These are phyloP conservation scores for Yamadazyma membranifaciens DNA, from an alignment of 1,139 yeast genomes.

Conservation along the genomic window DNA sequence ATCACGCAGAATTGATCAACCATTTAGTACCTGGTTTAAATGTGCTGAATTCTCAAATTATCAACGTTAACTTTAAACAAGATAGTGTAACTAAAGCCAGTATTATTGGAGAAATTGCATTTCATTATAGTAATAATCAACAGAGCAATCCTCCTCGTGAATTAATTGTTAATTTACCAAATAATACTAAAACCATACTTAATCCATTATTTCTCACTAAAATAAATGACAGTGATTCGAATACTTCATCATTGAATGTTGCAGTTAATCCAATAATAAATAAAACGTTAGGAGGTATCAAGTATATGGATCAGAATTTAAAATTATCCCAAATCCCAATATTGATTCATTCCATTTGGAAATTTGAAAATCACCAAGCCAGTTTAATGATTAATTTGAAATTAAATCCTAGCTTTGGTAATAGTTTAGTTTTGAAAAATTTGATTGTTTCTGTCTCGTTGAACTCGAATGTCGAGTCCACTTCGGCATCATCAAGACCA, in stretches of 20 bases:
- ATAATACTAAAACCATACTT: conserved; percentile 34
- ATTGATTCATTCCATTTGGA: conserved; percentile 80
- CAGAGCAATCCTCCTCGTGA: conserved; percentile 11
- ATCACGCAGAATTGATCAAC: conserved; percentile 36
- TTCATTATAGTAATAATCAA: conserved; percentile 43
- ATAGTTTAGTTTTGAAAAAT: conserved; percentile 49
- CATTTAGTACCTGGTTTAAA: conserved; percentile 65
- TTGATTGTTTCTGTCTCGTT: conserved; percentile 69
- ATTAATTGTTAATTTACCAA: conserved; percentile 29
- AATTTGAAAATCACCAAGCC: conserved; percentile 79
- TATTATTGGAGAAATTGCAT: conserved; percentile 76
- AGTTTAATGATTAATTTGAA: conserved; percentile 75
- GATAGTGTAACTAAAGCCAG: conserved; percentile 59
- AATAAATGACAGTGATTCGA: conserved; percentile 23
- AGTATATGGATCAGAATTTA: conserved; percentile 48
- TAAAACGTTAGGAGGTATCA: conserved; percentile 72
- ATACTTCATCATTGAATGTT: conserved; percentile 19
- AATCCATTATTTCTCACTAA: conserved; percentile 44
- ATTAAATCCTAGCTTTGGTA: conserved; percentile 51
- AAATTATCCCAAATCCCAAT: conserved; percentile 57
- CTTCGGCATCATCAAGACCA: conserved; percentile 84
- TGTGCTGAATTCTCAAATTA: conserved; percentile 78
- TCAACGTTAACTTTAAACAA: conserved; percentile 69
- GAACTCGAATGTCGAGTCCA: conserved; percentile 40
- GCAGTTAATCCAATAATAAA: conserved; percentile 40